Evolutionary conservation across 495 filamentous ascomycete species (phyloP), one percentile per base, ranked within the genome.

Genomic region (Trichoderma asperelloides): DNA sequence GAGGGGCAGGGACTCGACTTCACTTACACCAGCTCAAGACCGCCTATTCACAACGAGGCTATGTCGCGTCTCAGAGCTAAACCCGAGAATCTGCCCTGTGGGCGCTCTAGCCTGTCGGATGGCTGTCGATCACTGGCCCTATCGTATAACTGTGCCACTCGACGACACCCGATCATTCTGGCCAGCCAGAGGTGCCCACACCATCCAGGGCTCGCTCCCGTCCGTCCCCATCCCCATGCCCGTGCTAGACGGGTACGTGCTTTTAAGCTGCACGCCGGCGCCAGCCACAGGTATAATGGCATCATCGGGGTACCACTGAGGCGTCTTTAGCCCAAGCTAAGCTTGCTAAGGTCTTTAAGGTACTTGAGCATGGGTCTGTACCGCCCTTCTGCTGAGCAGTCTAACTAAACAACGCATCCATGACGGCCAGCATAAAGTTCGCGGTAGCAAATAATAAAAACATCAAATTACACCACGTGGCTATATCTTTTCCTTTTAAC

Each of bases 61-160:
- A 25, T 60, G 55, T 25, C 55, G 9, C 55, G 11, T 27, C 23
- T 18, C 27, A 28, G 27, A 28, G 55, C 25, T 60, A 55, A n/a
- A 55, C 23, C 27, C 55, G 55, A 47, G 23, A 60, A 11, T 60
- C 21, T 60, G 55, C 55, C 55, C 55, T 28, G 55, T 60, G 55
- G 55, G 55, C 55, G 49, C 49, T 30, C 55, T 60, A 60, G 55
- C 27, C 55, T 60, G 55, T 21, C 55, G 25, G 55, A 27, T 21
- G 55, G 55, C 55, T 30, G 55, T 60, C 55, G 55, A 60, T 60
- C 55, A 60, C 55, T 60, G 55, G 55, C 55, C 55, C 55, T 60
- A 60, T 60, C 55, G 55, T 60, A 60, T 60, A 60, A 60, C 23
- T 11, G 55, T 60, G 55, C 55, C 55, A 30, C 55, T 60, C 49